Percentiles rank a stretch among this genome's conserved stretches.
Evolutionary conservation across 1,284 basidiomycete species (phyloP).

Genomic region (Laetiporus sulphureus): DNA sequence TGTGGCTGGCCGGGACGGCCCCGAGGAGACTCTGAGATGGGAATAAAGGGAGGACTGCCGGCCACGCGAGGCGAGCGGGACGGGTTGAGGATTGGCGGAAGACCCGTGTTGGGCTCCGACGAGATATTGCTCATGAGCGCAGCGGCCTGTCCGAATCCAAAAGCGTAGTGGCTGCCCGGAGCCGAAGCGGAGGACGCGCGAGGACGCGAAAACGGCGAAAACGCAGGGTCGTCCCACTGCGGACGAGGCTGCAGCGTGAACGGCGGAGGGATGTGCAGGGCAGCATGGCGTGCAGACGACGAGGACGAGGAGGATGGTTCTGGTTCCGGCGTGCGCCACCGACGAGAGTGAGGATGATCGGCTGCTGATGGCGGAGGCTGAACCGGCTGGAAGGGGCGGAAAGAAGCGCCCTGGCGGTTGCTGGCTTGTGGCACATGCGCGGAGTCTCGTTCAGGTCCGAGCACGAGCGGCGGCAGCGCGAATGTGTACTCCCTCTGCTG

Average conservation of each 20-base stretch:
- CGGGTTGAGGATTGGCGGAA: too few relatives aligned
- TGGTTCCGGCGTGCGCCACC: slow-evolving; percentile 12
- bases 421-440: too few relatives aligned
- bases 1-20: slow-evolving; percentile 15
- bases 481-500: slow-evolving; percentile 11
- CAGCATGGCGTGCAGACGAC: slow-evolving; percentile 38
- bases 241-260: slow-evolving; percentile 61
- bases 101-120: too few relatives aligned
- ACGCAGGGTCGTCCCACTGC: slow-evolving; percentile 44
- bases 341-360: slow-evolving; percentile 10
- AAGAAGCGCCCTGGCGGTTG: too few relatives aligned
- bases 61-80: too few relatives aligned
- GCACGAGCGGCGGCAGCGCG: slow-evolving; percentile 18
- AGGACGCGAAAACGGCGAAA: slow-evolving; percentile 25
- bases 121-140: too few relatives aligned
- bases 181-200: background rate
- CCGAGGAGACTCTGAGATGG: slow-evolving; percentile 8
- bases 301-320: too few relatives aligned
- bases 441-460: slow-evolving; percentile 14
- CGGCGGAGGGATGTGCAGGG: slow-evolving; percentile 48
- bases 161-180: too few relatives aligned
- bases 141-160: too few relatives aligned
- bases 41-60: slow-evolving; percentile 13
- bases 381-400: too few relatives aligned
- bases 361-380: background rate